These are phyloP conservation scores for Hansfordia pulvinata DNA, from an alignment of 2,329 filamentous ascomycete genomes.

Conservation along the genomic window DNA sequence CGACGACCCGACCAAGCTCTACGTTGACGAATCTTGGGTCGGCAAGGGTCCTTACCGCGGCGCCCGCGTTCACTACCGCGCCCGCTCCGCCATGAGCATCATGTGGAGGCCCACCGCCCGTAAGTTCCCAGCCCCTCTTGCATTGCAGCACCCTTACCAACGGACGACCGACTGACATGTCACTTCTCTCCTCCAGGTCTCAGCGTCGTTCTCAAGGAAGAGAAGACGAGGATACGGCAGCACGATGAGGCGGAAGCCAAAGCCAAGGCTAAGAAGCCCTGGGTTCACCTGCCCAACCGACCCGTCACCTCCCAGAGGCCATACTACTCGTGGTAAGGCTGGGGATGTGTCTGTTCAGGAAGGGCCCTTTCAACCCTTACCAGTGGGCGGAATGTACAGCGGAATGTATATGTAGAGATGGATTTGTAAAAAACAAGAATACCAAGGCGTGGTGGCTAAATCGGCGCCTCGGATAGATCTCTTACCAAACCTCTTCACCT, in stretches of 20 bases:
- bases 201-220: constrained; percentile 78
- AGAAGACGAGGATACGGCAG: constrained; percentile 74
- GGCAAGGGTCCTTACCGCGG: constrained; percentile 55
- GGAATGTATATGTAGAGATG: too few relatives aligned
- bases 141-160: constrained; percentile 3
- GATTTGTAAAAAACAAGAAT: too few relatives aligned
- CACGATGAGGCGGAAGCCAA: constrained; percentile 67
- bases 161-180: constrained; percentile 8
- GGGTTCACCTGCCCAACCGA: constrained; percentile 79
- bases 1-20: constrained; percentile 66
- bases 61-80: constrained; percentile 54
- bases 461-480: too few relatives aligned
- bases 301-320: constrained; percentile 74
- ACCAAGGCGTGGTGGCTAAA: too few relatives aligned
- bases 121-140: constrained; percentile 32
- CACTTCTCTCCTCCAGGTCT: too few relatives aligned
- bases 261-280: constrained; percentile 61
- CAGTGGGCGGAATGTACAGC: too few relatives aligned
- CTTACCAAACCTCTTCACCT: too few relatives aligned
- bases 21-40: constrained; percentile 89
- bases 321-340: constrained; percentile 78
- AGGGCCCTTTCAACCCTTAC: too few relatives aligned
- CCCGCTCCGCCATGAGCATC: constrained; percentile 56
- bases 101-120: constrained; percentile 62
- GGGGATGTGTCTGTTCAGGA: too few relatives aligned